Evolutionary conservation across 495 filamentous ascomycete genomes (phyloP), one percentile per base, ranked within the genome.

Genomic region (Penicillium odoratum): DNA sequence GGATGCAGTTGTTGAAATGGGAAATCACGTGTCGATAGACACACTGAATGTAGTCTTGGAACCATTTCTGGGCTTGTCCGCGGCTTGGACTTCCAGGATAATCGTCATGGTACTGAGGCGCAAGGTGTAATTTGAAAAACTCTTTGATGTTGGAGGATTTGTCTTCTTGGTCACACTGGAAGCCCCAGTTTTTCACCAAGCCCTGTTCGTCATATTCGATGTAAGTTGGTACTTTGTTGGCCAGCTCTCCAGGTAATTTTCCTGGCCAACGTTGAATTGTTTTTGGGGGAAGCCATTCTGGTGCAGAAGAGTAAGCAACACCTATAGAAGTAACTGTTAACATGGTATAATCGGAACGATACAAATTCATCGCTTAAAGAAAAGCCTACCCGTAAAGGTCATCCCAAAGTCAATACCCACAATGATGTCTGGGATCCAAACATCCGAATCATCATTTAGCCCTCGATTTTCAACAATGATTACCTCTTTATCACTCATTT

Each of bases 41-140:
- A 60, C 79, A 74, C 16, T 68, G 54, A 11, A 85, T 68, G 54
- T 80, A 87, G 56, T 86, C 85, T 30, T 69, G 74, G 45, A 81
- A 82, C 68, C 84, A 81, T 40, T 66, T 67, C 51, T 82, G 78
- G 0, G 83, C 84, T 28, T 87, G 77, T 1, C 54, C 53, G 18
- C 73, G 64, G 7, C 65, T 69, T 30, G 80, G 68, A 34, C 56
- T 48, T 40, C 66, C 62, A 29, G 65, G 45, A 34, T 73, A 62
- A 48, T 65, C 73, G 42, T 71, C 70, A 15, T 72, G 67, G 40
- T 73, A 74, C 15, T 72, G 66, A 28, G 74, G 68, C 33, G 85
- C 82, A 18, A 88, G 74, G 56, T 78, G 82, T 40, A 84, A 79
- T 64, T 88, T 88, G 78, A 88, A 87, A 70, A 81, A 86, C 54